These are phyloP conservation scores for Talaromyces marneffei DNA, from an alignment of 2,329 filamentous ascomycete species.

Conservation along the genomic window DNA sequence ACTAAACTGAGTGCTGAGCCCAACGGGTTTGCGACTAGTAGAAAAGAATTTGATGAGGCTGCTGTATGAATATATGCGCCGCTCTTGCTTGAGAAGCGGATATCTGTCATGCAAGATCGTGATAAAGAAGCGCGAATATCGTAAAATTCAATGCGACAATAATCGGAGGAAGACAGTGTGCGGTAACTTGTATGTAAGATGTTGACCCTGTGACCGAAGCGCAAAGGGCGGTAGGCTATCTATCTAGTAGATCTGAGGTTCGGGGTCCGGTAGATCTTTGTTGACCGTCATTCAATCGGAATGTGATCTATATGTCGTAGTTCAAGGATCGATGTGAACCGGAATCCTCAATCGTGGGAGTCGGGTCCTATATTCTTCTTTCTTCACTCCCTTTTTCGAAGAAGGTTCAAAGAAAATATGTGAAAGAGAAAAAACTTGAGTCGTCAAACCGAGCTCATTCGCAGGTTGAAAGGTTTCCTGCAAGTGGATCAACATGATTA, in stretches of 20 bases:
- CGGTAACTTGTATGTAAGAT: not conserved
- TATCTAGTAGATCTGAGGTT: constrained; percentile 1
- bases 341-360: not conserved
- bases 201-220: not conserved
- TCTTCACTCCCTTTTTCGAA: not conserved
- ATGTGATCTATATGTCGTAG: constrained; percentile 7
- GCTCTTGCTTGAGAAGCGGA: not conserved
- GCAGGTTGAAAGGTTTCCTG: constrained; percentile 6
- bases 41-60: not conserved
- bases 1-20: not conserved
- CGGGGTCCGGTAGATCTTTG: constrained; percentile 6
- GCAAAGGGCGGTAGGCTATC: not conserved
- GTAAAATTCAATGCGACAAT: not conserved
- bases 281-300: constrained; percentile 7
- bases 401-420: not conserved
- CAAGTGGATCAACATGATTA: constrained; percentile 10
- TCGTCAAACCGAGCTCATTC: constrained; percentile 9
- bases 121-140: not conserved
- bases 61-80: not conserved
- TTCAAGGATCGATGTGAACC: constrained; percentile 2
- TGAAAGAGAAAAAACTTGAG: constrained; percentile 10
- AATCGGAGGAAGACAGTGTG: not conserved
- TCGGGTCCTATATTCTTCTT: not conserved
- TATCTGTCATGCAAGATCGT: not conserved
- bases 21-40: not conserved